Evolutionary conservation across 2,329 filamentous ascomycete genomes (phyloP).

Genomic region (Cercospora sp.): DNA sequence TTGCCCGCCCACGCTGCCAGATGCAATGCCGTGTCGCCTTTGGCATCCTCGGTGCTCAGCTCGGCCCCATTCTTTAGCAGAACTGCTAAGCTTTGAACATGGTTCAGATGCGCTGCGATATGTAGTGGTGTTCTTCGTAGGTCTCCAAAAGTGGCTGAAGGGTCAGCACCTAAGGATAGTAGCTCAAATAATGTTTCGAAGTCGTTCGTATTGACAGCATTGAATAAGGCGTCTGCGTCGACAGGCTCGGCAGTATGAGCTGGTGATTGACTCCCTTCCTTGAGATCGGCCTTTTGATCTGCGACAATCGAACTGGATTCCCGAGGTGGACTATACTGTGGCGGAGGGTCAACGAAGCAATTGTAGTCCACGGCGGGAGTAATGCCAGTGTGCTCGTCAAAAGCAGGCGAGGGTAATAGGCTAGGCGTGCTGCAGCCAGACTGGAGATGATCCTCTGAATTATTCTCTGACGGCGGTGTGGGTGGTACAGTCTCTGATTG

Average conservation of each 20-base stretch:
- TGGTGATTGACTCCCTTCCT: conserved; percentile 7
- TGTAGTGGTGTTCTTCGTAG: conserved; percentile 35
- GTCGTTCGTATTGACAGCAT: conserved; percentile 30
- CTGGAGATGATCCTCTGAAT: not conserved
- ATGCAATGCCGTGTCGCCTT: conserved; percentile 35
- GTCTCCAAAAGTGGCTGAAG: conserved; percentile 25
- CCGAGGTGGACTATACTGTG: conserved; percentile 32
- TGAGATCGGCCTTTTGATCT: conserved; percentile 23
- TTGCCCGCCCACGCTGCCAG: conserved; percentile 35
- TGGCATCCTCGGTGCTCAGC: conserved; percentile 30
- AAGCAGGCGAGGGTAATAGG: not conserved
- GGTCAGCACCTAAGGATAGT: conserved; percentile 22
- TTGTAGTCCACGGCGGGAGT: conserved; percentile 28
- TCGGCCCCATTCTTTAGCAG: conserved; percentile 28
- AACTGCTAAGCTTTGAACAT: conserved; percentile 21
- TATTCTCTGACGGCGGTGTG: conserved; percentile 23
- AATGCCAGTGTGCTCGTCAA: conserved; percentile 24
- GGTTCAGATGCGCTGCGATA: conserved; percentile 34
- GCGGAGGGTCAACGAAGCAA: conserved; percentile 35
- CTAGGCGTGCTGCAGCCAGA: not conserved
- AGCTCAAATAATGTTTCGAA: conserved; percentile 22
- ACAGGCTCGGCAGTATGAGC: conserved; percentile 15
- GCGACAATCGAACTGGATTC: conserved; percentile 3
- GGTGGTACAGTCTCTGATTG: conserved; percentile 12
- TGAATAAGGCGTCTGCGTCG: conserved; percentile 27